phyloP scores from a whole-genome alignment of 805 yeast species.

The Sugiyamaella marilandica region DNA sequence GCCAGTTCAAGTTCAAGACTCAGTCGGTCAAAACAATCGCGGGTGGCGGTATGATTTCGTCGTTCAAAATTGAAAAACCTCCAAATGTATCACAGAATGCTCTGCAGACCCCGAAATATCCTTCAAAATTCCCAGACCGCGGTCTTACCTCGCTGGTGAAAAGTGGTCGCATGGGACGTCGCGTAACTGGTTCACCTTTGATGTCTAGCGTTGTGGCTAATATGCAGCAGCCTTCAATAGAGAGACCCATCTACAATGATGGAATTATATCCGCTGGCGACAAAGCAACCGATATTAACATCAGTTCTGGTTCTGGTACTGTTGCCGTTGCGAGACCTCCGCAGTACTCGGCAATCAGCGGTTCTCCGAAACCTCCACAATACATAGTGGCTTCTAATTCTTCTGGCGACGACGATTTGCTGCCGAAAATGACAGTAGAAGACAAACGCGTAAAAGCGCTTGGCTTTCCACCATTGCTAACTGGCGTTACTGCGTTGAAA shows the following conservation, averaged over 20 bases:
- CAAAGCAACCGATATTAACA: not conserved
- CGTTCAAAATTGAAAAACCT: constrained; percentile 12
- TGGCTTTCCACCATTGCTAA: constrained; percentile 28
- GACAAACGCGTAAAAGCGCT: constrained; percentile 23
- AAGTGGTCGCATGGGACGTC: not conserved
- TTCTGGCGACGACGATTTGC: constrained; percentile 1
- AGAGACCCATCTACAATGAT: no score
- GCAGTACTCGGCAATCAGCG: constrained; percentile 7
- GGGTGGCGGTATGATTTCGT: constrained; percentile 11
- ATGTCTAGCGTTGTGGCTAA: not conserved
- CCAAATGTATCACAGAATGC: not conserved
- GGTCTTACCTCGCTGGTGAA: constrained; percentile 13
- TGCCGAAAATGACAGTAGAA: constrained; percentile 1
- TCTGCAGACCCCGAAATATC: not conserved
- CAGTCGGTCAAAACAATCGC: not conserved
- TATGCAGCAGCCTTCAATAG: not conserved
- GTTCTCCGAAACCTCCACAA: constrained; percentile 2
- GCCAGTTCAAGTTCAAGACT: not conserved
- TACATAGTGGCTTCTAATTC: not conserved
- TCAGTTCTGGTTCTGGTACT: not conserved
- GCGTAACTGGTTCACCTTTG: not conserved
- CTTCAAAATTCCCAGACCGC: constrained; percentile 10
- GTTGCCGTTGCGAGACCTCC: constrained; percentile 16
- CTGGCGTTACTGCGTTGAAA: constrained; percentile 13
- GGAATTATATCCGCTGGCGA: not conserved